Evolutionary conservation across 345 rosid genomes (phyloP).

Genomic region (Adansonia digitata): DNA sequence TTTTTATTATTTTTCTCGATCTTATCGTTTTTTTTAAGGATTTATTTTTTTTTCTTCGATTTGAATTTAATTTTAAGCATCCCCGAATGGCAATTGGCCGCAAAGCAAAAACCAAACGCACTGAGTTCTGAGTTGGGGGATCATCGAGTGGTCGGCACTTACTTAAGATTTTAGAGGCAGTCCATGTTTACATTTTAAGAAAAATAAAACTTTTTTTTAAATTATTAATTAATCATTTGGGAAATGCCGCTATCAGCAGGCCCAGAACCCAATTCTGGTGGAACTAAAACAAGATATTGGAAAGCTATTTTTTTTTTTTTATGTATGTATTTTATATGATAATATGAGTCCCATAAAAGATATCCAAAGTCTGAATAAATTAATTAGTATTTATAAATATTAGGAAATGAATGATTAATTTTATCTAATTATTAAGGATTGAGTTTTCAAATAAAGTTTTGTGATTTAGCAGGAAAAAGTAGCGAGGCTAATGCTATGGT

Average conservation of each 20-base stretch:
- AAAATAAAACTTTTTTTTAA: background rate
- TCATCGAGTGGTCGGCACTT: background rate
- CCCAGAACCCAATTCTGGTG: background rate
- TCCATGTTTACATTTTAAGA: too few relatives aligned
- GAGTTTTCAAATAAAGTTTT: background rate
- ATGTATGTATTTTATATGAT: background rate
- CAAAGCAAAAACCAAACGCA: background rate
- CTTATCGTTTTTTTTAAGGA: constrained; percentile 27
- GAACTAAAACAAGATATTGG: background rate
- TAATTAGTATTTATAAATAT: background rate
- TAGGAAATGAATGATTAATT: background rate
- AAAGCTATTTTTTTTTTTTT: too few relatives aligned
- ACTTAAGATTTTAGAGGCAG: too few relatives aligned
- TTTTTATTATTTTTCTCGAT: background rate
- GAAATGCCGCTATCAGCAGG: background rate
- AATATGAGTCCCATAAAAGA: background rate
- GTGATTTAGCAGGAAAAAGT: background rate
- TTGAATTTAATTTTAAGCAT: background rate
- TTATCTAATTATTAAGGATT: background rate
- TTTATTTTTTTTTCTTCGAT: background rate
- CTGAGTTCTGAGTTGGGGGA: background rate
- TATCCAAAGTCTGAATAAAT: background rate
- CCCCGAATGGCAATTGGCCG: background rate
- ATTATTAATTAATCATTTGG: background rate
- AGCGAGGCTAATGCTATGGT: background rate